Evolutionary conservation across 2,329 filamentous ascomycete species (phyloP).

Genomic region (Colletotrichum echinochloae): DNA sequence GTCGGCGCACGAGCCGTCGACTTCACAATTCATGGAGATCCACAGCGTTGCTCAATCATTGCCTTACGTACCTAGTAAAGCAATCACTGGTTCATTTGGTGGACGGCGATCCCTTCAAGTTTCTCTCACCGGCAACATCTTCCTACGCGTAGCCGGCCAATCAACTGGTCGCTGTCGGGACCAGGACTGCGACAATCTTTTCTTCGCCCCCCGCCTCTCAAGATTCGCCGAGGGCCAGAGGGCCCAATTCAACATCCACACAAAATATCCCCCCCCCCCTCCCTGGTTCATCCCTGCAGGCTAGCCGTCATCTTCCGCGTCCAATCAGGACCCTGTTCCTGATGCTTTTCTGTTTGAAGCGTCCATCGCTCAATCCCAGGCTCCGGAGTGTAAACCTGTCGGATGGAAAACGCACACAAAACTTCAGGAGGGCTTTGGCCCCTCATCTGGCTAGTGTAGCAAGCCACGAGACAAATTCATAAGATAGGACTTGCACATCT

Average conservation of each 20-base stretch:
- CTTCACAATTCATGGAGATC: constrained; percentile 1
- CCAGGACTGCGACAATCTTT: constrained; percentile 40
- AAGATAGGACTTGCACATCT: neutral
- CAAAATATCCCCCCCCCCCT: constrained; percentile 30
- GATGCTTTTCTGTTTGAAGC: constrained; percentile 49
- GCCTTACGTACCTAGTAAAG: neutral
- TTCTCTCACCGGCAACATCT: neutral
- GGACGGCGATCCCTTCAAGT: neutral
- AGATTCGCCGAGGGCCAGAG: constrained; percentile 40
- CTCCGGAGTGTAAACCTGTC: neutral
- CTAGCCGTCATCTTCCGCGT: constrained; percentile 49
- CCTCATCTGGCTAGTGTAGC: neutral
- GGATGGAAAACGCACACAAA: neutral
- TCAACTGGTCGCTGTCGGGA: constrained; percentile 28
- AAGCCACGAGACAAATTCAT: neutral
- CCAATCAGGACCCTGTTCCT: constrained; percentile 57
- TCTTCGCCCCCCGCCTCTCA: constrained; percentile 29
- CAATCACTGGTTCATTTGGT: neutral
- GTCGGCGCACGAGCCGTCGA: neutral
- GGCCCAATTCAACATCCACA: constrained; percentile 23
- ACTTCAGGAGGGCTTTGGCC: neutral
- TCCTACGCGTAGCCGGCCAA: constrained; percentile 15
- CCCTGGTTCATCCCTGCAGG: constrained; percentile 46
- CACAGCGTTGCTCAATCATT: neutral
- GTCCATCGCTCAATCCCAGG: constrained; percentile 32